Evolutionary conservation across 2,329 filamentous ascomycete species (phyloP).

Genomic region (Sclerotinia subarctica): DNA sequence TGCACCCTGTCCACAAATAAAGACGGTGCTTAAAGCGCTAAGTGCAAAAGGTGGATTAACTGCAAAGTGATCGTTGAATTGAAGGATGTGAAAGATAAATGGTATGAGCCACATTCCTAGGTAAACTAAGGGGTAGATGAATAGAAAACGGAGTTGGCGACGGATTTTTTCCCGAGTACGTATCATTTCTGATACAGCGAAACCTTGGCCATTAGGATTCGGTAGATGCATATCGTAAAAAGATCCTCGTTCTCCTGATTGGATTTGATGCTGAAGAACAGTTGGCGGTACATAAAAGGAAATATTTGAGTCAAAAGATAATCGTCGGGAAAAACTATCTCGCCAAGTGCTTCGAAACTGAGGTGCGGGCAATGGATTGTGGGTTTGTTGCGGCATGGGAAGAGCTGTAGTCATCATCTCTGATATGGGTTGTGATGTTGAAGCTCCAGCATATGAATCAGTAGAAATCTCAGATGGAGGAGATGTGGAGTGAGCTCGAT

Average conservation of each 20-base stretch:
- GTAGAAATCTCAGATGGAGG: slow-evolving; percentile 27
- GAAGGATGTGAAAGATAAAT: slow-evolving; percentile 61
- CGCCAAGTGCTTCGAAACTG: slow-evolving; percentile 28
- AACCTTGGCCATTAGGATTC: slow-evolving; percentile 34
- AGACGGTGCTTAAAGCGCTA: slow-evolving; percentile 53
- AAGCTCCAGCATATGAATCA: slow-evolving; percentile 28
- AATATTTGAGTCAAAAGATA: slow-evolving; percentile 24
- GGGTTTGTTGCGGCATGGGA: neutral
- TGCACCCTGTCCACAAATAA: slow-evolving; percentile 61
- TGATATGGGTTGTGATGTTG: slow-evolving; percentile 27
- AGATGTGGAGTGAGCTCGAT: slow-evolving; percentile 20
- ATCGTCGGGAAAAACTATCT: slow-evolving; percentile 27
- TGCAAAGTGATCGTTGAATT: slow-evolving; percentile 53
- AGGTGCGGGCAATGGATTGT: neutral
- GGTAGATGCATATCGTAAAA: slow-evolving; percentile 32
- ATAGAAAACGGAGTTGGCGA: slow-evolving; percentile 67
- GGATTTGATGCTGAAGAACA: slow-evolving; percentile 26
- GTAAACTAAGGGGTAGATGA: slow-evolving; percentile 74
- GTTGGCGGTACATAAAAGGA: slow-evolving; percentile 25
- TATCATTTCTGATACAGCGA: slow-evolving; percentile 40
- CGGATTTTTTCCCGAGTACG: slow-evolving; percentile 53
- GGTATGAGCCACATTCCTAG: slow-evolving; percentile 70
- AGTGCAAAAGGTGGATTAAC: slow-evolving; percentile 55
- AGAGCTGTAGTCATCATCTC: slow-evolving; percentile 16
- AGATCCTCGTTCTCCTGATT: slow-evolving; percentile 14